These are phyloP conservation scores for Dalbergia cultrata DNA, from an alignment of 306 rosid species.

Conservation along the genomic window DNA sequence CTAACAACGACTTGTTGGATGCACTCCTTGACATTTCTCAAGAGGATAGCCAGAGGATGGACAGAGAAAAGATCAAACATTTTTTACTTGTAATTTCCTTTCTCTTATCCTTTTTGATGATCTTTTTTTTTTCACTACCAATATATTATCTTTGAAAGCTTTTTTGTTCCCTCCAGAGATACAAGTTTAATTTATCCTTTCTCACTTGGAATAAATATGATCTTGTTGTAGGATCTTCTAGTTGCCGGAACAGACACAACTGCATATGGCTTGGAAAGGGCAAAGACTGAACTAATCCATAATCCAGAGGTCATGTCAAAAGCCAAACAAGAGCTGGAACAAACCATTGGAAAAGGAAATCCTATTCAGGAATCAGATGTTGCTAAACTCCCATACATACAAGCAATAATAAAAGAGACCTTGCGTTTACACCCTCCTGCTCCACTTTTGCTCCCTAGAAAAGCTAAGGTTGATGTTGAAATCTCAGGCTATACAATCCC, in stretches of 20 bases:
- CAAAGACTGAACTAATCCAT: conserved; percentile 23
- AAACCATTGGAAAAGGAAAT: conserved; percentile 40
- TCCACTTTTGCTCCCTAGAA: conserved; percentile 43
- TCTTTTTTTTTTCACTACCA: too few species aligned
- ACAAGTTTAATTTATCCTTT: too few species aligned
- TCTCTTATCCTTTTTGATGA: background rate
- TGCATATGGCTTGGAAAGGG: conserved; percentile 6
- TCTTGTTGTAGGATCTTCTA: conserved; percentile 36
- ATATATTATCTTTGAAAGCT: too few species aligned
- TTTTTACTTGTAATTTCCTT: conserved; percentile 45
- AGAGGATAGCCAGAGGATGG: conserved; percentile 48
- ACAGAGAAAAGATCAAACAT: conserved; percentile 36
- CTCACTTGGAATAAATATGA: too few species aligned
- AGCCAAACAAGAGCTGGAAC: conserved; percentile 27
- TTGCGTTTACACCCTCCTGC: conserved; percentile 40
- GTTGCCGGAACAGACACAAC: conserved; percentile 46
- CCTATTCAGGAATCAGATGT: conserved; percentile 33
- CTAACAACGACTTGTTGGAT: conserved; percentile 52
- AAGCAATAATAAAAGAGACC: conserved; percentile 45
- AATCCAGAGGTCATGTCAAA: conserved; percentile 30
- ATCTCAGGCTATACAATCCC: conserved; percentile 27
- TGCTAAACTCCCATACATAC: conserved; percentile 32
- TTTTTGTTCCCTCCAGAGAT: too few species aligned
- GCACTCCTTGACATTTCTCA: conserved; percentile 51
- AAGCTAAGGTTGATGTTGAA: conserved; percentile 7